Conservation (phyloP, 2,329 filamentous ascomycete genomes). For the Ceratocystis destructans region DNA sequence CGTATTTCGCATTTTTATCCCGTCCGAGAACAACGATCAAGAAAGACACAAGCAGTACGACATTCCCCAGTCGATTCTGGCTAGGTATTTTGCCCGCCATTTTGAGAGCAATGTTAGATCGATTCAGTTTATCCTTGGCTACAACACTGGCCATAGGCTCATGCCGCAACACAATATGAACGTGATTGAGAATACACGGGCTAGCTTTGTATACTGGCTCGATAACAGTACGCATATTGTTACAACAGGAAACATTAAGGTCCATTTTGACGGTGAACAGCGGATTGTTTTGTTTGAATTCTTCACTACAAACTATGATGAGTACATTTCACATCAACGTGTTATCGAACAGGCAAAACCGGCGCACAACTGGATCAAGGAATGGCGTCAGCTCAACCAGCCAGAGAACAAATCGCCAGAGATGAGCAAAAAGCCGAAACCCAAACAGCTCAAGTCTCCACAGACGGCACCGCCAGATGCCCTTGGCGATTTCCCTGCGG, state of each 20-base stretch:
- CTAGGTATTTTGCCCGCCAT: slow-evolving; percentile 80
- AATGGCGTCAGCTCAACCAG: slow-evolving; percentile 46
- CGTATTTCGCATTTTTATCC: slow-evolving; percentile 60
- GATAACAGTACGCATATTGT: slow-evolving; percentile 71
- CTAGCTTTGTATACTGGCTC: slow-evolving; percentile 82
- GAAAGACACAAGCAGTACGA: slow-evolving; percentile 69
- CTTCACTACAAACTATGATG: slow-evolving; percentile 59
- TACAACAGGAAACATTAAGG: slow-evolving; percentile 61
- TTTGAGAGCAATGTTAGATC: slow-evolving; percentile 76
- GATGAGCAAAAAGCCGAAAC: slow-evolving; percentile 53
- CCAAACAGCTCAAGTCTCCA: slow-evolving; percentile 45
- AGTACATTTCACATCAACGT: slow-evolving; percentile 62
- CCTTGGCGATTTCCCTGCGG: slow-evolving; percentile 43
- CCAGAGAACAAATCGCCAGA: slow-evolving; percentile 46
- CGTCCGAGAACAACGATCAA: slow-evolving; percentile 40
- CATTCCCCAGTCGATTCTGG: slow-evolving; percentile 65
- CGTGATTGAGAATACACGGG: slow-evolving; percentile 60
- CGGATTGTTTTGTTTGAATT: slow-evolving; percentile 82
- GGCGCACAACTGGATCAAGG: slow-evolving; percentile 50
- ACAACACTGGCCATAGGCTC: slow-evolving; percentile 36
- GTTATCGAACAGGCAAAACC: slow-evolving; percentile 49
- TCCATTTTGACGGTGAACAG: slow-evolving; percentile 63
- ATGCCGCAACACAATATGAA: slow-evolving; percentile 47
- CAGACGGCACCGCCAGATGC: slow-evolving; percentile 44
- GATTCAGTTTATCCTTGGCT: slow-evolving; percentile 72